Percentiles rank a stretch among this genome's conserved stretches.
phyloP scores from a whole-genome alignment of 495 filamentous ascomycete genomes.

The Hypoxylon subgilvum region DNA sequence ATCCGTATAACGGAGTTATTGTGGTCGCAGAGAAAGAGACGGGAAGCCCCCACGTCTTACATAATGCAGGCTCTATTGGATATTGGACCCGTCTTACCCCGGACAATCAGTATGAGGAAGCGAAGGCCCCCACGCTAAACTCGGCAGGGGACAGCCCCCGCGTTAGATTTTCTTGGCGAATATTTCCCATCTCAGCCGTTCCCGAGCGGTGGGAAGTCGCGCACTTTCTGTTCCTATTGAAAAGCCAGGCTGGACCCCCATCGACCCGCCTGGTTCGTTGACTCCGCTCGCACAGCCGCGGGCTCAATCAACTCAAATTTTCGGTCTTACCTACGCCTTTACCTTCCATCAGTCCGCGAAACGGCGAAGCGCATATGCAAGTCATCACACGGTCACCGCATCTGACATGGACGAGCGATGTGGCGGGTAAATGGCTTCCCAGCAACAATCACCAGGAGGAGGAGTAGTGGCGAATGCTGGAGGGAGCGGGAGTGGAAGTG shows the following conservation, averaged over 20 bases:
- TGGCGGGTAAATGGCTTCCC: conserved; percentile 42
- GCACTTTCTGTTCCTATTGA: conserved; percentile 69
- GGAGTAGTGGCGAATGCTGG: no score
- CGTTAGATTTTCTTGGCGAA: conserved; percentile 29
- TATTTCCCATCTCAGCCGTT: conserved; percentile 32
- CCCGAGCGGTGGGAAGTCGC: conserved; percentile 75
- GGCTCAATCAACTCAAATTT: no score
- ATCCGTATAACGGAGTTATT: no score
- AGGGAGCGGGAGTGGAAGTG: neutral
- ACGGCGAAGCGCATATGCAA: conserved; percentile 36
- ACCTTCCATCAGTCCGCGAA: conserved; percentile 9
- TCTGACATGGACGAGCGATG: conserved; percentile 38
- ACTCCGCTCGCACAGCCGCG: no score
- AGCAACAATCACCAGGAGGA: conserved; percentile 35
- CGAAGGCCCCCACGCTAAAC: conserved; percentile 28
- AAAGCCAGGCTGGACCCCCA: conserved; percentile 41
- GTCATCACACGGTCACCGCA: conserved; percentile 19
- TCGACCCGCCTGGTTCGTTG: conserved; percentile 25
- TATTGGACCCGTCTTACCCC: conserved; percentile 23
- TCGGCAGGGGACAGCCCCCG: conserved; percentile 20
- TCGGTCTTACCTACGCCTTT: neutral
- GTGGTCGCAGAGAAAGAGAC: neutral
- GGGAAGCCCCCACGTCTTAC: conserved; percentile 23
- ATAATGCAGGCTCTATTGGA: neutral
- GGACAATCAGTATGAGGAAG: conserved; percentile 23